Evolutionary conservation across 2,329 filamentous ascomycete species (phyloP).

Genomic region (Colletotrichum sp.): DNA sequence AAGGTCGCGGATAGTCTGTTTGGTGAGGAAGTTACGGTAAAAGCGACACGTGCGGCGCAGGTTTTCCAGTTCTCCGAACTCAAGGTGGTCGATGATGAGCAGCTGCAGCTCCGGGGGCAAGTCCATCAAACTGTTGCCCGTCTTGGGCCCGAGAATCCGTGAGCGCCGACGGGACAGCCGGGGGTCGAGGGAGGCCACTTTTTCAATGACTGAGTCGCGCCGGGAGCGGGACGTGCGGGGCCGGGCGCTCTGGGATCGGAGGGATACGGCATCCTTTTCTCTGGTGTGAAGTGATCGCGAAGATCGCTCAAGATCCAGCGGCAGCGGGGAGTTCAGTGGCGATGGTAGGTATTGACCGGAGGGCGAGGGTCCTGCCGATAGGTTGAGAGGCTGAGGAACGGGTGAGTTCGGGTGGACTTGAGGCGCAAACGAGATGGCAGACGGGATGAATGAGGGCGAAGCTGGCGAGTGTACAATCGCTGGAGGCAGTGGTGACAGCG

Average conservation of each 20-base stretch:
- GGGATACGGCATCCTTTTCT: conserved; percentile 5
- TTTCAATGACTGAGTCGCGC: conserved; percentile 20
- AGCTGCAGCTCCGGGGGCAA: conserved; percentile 49
- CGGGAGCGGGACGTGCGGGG: conserved; percentile 19
- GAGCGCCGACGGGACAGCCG: conserved; percentile 7
- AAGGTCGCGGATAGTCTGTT: conserved; percentile 37
- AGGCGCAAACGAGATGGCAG: conserved; percentile 19
- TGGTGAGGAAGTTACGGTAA: conserved; percentile 39
- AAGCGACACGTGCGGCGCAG: conserved; percentile 45
- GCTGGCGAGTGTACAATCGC: background rate
- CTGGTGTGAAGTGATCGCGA: background rate
- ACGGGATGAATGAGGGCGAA: conserved; percentile 11
- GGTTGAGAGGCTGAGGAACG: conserved; percentile 12
- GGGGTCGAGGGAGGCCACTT: conserved; percentile 18
- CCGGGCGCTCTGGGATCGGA: conserved; percentile 10
- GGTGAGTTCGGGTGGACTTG: conserved; percentile 18
- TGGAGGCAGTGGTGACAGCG: background rate
- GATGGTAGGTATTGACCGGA: conserved; percentile 4
- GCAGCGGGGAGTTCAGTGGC: conserved; percentile 15
- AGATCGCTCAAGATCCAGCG: conserved; percentile 7
- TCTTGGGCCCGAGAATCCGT: conserved; percentile 5
- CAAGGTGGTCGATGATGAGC: conserved; percentile 42
- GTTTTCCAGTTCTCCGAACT: conserved; percentile 47
- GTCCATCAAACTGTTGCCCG: conserved; percentile 30
- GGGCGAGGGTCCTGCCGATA: conserved; percentile 5